Conservation (phyloP, 148 eudicot species). For the Fagopyrum tataricum region DNA sequence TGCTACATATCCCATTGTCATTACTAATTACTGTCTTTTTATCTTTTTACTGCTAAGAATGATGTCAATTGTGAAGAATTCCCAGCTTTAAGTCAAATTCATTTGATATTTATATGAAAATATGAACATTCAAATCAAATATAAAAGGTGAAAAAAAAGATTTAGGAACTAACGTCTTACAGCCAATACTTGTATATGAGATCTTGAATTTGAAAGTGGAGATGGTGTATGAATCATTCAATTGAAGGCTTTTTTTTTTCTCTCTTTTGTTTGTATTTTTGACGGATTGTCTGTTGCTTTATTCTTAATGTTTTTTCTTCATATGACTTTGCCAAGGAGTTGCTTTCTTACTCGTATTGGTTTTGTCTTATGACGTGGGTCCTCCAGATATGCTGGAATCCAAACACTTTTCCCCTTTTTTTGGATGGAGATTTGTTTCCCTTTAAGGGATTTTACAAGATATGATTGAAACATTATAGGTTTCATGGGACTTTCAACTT, state of each 20-base stretch:
- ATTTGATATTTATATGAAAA: background rate
- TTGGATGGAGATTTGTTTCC: background rate
- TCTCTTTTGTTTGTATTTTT: background rate
- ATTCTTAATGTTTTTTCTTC: background rate
- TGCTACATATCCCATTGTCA: conserved; percentile 5
- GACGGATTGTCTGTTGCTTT: conserved; percentile 8
- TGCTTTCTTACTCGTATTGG: background rate
- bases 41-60: background rate
- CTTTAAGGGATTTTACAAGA: background rate
- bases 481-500: background rate
- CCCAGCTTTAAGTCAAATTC: background rate
- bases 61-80: background rate
- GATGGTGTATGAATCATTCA: background rate
- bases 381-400: background rate
- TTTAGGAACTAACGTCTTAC: background rate
- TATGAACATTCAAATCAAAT: background rate
- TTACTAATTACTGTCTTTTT: background rate
- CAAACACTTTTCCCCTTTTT: background rate
- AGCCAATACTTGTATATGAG: background rate
- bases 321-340: conserved; percentile 1
- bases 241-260: background rate
- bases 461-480: background rate
- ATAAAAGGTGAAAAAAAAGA: background rate
- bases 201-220: background rate
- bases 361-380: conserved; percentile 1